phyloP scores from a whole-genome alignment of 331 rosid species.

The Phaseolus coccineus region DNA sequence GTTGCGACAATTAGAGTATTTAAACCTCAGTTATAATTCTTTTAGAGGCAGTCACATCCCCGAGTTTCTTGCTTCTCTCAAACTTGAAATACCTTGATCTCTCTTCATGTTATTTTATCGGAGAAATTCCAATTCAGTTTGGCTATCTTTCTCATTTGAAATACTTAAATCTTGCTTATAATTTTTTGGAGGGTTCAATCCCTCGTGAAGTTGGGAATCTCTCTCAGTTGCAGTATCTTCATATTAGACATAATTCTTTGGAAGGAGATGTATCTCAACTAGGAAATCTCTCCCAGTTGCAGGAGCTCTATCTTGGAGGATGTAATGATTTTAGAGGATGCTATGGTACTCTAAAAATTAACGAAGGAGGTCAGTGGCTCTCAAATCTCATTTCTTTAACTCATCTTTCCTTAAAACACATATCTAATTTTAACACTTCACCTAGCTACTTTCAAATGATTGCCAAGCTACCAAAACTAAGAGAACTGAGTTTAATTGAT shows the following conservation, averaged over 20 bases:
- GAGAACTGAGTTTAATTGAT: background rate
- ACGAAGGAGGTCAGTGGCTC: background rate
- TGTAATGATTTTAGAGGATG: background rate
- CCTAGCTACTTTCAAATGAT: background rate
- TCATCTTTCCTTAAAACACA: background rate
- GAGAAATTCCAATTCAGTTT: background rate
- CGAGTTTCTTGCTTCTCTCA: background rate
- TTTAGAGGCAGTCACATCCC: background rate
- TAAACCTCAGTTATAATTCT: conserved; percentile 24
- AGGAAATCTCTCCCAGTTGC: conserved; percentile 19
- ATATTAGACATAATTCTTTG: background rate
- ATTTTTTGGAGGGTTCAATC: background rate
- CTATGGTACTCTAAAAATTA: background rate
- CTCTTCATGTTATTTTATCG: background rate
- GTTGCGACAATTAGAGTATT: background rate
- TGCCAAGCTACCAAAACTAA: conserved; percentile 3
- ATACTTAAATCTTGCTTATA: background rate
- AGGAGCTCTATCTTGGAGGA: background rate
- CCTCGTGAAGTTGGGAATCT: background rate
- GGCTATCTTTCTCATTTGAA: background rate
- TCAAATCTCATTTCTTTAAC: background rate
- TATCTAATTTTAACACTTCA: background rate
- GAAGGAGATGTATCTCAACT: background rate
- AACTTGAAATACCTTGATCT: background rate
- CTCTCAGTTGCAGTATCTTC: background rate